Evolutionary conservation across 2,329 filamentous ascomycete genomes (phyloP), one percentile per base, ranked within the genome.

Genomic region (Venturia nashicola): DNA sequence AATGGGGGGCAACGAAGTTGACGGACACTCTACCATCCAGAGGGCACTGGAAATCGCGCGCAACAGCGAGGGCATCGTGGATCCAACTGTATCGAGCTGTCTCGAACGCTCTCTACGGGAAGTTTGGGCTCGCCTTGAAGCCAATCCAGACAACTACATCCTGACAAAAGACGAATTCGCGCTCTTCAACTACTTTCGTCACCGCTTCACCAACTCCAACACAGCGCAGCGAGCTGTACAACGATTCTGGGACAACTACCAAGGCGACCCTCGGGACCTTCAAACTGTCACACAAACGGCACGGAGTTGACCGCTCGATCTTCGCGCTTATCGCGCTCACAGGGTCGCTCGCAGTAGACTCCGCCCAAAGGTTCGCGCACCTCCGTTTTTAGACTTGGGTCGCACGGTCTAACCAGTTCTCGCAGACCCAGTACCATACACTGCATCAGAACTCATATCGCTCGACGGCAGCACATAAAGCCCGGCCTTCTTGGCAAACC

Each of bases 111-210:
- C 71, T 61, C 68, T 76, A 61, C 71, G 76, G 1, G 78, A 82
- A 67, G 83, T 92, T 67, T 93, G 89, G 89, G 72, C 71, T 54
- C 86, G 84, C 69, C 81, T 95, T 64, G 76, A 86, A 69, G 78
- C 79, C 3, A 78, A 86, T 40, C 88, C 88, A 1, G 76, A 82
- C 61, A 78, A 79, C n/a, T 95, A 93, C 74, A 75, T 94, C 67
- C 85, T 95, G 78, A 85, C 79, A 42, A 79, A 82, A 67, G 85
- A 90, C 74, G 90, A 96, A 76, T 95, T 94, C 71, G 85, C 89
- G 63, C 81, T 95, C 66, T 91, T 95, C 83, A 95, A 94, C 78
- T 93, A 87, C 75, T 93, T 88, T 74, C 86, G 89, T 67, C 76
- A 82, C 67, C 83, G 87, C 11, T 91, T 88, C 71, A 73, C 77